Base-by-base conservation (phyloP, 192 early-diverging fungal species). In the Backusella liffmaniae region DNA sequence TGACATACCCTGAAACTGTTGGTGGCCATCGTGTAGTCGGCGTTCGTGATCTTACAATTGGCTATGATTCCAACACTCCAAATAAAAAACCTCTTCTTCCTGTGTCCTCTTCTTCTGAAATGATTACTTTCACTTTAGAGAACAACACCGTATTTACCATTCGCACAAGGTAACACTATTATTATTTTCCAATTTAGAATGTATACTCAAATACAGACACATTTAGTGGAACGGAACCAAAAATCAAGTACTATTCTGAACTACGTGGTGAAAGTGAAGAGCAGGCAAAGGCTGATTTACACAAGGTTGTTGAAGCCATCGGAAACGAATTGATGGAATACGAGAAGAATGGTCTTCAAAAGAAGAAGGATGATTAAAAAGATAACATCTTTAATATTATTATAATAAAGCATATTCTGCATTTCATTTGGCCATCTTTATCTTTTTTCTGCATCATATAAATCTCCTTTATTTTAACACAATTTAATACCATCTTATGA, bases 71-170 rank as follows among this genome's bases (percentile, higher is more conserved):
- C 30, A 83, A 84, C 32, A 92, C 86, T 70, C 79, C 79, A 66
- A 86, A 92, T 72, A 83, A 84, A 46, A 75, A 82, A 34, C 94
- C 96, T 0, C 82, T 76, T 1, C 84, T 98, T 44, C 94, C 94
- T 2, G 90, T 92, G 2, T 94, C 94, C 1, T 75, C 86, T 1
- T 86, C 88, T 5, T 90, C 95, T 5, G 92, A 98, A 37, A 98
- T 98, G 97, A 90, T 98, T 42, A 98, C 96, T 0, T 95, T 98
- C 78, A 85, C 86, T 73, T 88, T 92, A 15, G 88, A 90, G 72
- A 90, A 93, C 49, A 87, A 86, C 53, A 89, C 86, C 56, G 88
- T 91, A 26, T 86, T 90, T 67, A 93, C 91, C 9, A 77, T 92
- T 78, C 86, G 90, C 70, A 90, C 92, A 2, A 88, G 77, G 79